Percentiles rank a stretch among this genome's conserved stretches.
Evolutionary conservation across 768 basidiomycete genomes (phyloP).

Genomic region (Hysterangium stoloniferum): DNA sequence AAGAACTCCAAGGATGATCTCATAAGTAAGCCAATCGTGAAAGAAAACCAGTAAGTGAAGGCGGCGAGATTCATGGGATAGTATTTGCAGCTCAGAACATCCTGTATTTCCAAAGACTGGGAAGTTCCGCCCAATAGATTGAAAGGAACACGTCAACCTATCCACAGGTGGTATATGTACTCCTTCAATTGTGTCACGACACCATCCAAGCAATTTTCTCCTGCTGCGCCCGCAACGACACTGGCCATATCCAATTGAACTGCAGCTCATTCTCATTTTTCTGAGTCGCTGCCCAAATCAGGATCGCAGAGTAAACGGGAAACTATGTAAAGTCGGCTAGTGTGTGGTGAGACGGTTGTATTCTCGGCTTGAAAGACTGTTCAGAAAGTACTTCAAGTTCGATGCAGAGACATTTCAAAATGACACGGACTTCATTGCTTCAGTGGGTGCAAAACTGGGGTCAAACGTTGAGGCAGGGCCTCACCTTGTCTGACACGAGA

Average conservation of each 20-base stretch:
- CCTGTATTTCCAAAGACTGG: no score
- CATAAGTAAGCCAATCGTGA: slow-evolving; percentile 72
- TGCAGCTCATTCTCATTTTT: slow-evolving; percentile 37
- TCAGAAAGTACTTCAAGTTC: slow-evolving; percentile 4
- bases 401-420: background rate
- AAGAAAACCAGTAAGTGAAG: slow-evolving; percentile 53
- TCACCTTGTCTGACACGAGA: no score
- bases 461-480: no score
- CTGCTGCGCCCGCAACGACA: slow-evolving; percentile 75
- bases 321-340: slow-evolving; percentile 71
- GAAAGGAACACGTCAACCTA: no score
- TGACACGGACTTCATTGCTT: background rate
- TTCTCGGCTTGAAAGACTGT: background rate
- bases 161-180: no score
- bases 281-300: slow-evolving; percentile 5
- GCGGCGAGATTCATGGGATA: slow-evolving; percentile 41
- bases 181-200: slow-evolving; percentile 53
- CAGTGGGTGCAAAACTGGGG: background rate
- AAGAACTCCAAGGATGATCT: slow-evolving; percentile 61
- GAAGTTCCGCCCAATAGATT: no score
- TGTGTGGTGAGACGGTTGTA: background rate
- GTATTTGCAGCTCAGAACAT: slow-evolving; percentile 22
- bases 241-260: slow-evolving; percentile 68
- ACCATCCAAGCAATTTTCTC: slow-evolving; percentile 49
- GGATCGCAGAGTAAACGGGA: slow-evolving; percentile 41